These are phyloP conservation scores for Cladorrhinum sp. DNA, from an alignment of 2,329 filamentous ascomycete genomes.

Conservation along the genomic window DNA sequence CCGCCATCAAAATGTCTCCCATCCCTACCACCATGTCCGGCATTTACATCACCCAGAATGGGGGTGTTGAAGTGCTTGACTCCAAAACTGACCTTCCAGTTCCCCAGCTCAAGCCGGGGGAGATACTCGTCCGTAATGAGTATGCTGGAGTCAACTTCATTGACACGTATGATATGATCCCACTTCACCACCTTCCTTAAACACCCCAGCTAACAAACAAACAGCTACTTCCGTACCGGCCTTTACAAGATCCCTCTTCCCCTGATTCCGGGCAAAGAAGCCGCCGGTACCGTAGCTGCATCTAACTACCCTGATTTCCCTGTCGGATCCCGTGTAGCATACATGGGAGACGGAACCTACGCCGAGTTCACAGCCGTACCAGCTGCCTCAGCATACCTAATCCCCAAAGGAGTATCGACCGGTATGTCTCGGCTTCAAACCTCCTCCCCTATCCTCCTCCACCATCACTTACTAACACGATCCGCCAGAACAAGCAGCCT, in stretches of 20 bases:
- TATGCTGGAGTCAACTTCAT: slow-evolving; percentile 84
- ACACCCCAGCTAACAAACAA: background rate
- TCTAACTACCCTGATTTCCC: slow-evolving; percentile 53
- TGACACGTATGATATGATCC: slow-evolving; percentile 59
- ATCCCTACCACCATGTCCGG: slow-evolving; percentile 69
- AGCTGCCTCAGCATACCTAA: slow-evolving; percentile 29
- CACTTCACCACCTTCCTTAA: background rate
- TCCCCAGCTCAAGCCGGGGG: slow-evolving; percentile 62
- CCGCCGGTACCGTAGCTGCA: slow-evolving; percentile 66
- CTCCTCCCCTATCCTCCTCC: too few species aligned
- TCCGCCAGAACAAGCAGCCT: slow-evolving; percentile 60
- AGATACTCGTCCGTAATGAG: slow-evolving; percentile 78
- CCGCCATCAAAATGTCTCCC: slow-evolving; percentile 12
- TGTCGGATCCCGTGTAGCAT: slow-evolving; percentile 69
- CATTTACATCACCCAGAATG: slow-evolving; percentile 68
- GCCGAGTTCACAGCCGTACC: slow-evolving; percentile 55
- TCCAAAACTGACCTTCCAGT: slow-evolving; percentile 69
- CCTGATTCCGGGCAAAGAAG: slow-evolving; percentile 77
- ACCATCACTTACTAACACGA: too few species aligned
- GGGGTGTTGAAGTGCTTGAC: slow-evolving; percentile 68
- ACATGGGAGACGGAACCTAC: slow-evolving; percentile 56
- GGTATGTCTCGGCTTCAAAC: too few species aligned
- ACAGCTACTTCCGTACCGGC: slow-evolving; percentile 77
- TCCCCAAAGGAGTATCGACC: too few species aligned
- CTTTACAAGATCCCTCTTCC: slow-evolving; percentile 72